Evolutionary conservation across 1,284 basidiomycete species (phyloP).

Genomic region (Melampsora medusae): DNA sequence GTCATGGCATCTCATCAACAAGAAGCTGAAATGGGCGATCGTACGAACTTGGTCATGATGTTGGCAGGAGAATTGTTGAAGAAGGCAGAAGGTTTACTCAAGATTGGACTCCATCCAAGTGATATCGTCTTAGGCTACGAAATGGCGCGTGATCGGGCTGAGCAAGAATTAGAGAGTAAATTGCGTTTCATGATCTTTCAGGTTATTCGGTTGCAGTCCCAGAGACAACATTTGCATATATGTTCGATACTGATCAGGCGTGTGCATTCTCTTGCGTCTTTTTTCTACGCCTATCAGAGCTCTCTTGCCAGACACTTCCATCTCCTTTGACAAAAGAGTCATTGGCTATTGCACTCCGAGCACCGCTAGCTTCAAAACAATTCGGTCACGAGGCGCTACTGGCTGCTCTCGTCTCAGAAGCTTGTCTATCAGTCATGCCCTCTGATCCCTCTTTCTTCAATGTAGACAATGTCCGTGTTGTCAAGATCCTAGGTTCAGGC

Average conservation of each 20-base stretch:
- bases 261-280: neutral
- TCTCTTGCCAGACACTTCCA: constrained; percentile 60
- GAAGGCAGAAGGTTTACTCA: constrained; percentile 84
- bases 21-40: constrained; percentile 96
- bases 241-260: neutral
- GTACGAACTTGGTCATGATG: constrained; percentile 92
- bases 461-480: constrained; percentile 95
- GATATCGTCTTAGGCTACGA: constrained; percentile 88
- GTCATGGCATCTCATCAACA: constrained; percentile 98
- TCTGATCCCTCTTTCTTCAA: constrained; percentile 80
- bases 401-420: constrained; percentile 83
- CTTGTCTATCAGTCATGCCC: constrained; percentile 85
- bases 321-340: constrained; percentile 74
- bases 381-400: constrained; percentile 87
- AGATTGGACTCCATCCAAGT: constrained; percentile 95
- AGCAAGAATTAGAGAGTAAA: constrained; percentile 86
- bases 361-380: constrained; percentile 93
- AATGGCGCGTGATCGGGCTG: constrained; percentile 79
- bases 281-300: neutral
- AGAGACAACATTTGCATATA: neutral
- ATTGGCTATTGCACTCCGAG: constrained; percentile 77
- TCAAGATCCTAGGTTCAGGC: constrained; percentile 96
- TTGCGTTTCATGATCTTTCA: constrained; percentile 50
- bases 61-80: constrained; percentile 93
- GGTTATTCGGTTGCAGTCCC: constrained; percentile 10